These are phyloP conservation scores for Zygnema circumcarinatum DNA, from an alignment of 139 green algal species.

Conservation along the genomic window DNA sequence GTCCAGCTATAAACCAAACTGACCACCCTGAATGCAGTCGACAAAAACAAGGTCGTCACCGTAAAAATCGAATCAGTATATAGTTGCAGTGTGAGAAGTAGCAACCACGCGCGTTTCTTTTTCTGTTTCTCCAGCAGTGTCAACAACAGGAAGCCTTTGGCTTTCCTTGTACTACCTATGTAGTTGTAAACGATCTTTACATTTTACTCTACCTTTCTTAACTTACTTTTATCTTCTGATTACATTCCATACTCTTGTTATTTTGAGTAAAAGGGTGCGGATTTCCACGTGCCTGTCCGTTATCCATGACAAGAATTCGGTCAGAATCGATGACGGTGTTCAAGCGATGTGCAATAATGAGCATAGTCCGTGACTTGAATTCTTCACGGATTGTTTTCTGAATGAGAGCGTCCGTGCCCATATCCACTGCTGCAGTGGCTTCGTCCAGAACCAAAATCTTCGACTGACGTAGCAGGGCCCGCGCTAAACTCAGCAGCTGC, in stretches of 20 bases:
- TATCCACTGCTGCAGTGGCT: slow-evolving; percentile 88
- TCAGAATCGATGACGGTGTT: slow-evolving; percentile 59
- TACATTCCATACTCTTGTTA: too few species aligned
- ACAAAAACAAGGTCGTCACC: too few species aligned
- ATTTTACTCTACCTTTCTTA: too few species aligned
- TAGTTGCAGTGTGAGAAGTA: not conserved
- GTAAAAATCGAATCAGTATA: not conserved
- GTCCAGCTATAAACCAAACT: too few species aligned
- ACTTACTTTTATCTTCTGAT: too few species aligned
- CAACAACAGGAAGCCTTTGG: too few species aligned
- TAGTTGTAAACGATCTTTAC: too few species aligned
- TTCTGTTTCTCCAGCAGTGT: too few species aligned
- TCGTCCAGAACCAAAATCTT: slow-evolving; percentile 86
- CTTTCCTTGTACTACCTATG: too few species aligned
- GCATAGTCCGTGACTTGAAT: slow-evolving; percentile 78
- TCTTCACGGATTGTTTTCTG: slow-evolving; percentile 83
- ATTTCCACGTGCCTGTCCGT: slow-evolving; percentile 19
- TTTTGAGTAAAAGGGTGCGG: too few species aligned
- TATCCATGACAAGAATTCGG: slow-evolving; percentile 54
- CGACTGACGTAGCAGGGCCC: slow-evolving; percentile 78
- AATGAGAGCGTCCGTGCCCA: slow-evolving; percentile 78
- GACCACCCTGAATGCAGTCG: too few species aligned
- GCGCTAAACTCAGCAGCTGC: slow-evolving; percentile 91
- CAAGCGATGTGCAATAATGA: slow-evolving; percentile 66
- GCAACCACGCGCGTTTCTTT: not conserved